These are phyloP conservation scores for Zizania palustris DNA, from an alignment of 202 grass and related monocot genomes.

Conservation along the genomic window DNA sequence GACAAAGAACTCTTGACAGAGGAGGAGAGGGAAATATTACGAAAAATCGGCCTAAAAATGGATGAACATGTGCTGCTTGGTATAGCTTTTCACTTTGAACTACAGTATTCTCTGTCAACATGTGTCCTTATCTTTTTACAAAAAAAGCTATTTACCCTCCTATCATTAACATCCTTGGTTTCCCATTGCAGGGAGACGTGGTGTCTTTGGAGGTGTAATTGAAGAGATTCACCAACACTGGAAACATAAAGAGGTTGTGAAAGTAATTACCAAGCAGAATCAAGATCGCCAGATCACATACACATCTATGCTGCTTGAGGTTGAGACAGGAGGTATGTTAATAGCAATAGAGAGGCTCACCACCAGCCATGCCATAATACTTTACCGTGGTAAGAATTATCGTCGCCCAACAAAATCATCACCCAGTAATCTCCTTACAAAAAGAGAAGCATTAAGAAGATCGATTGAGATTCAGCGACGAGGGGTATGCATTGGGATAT, in stretches of 20 bases:
- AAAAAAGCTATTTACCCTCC: conserved; percentile 12
- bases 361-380: conserved; percentile 76
- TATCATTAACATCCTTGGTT: conserved; percentile 15
- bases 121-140: neutral
- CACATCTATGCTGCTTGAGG: conserved; percentile 71
- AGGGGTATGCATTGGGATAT: conserved; percentile 50
- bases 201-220: conserved; percentile 83
- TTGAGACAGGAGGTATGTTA: conserved; percentile 70
- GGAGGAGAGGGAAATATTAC: conserved; percentile 71
- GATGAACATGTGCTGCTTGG: conserved; percentile 71
- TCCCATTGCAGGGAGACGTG: conserved; percentile 66
- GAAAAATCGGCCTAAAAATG: conserved; percentile 74
- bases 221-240: conserved; percentile 89
- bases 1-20: conserved; percentile 81
- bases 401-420: conserved; percentile 53
- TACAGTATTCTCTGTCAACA: conserved; percentile 4
- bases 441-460: conserved; percentile 82
- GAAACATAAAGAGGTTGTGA: conserved; percentile 92
- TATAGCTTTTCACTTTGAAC: conserved; percentile 31
- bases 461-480: conserved; percentile 79
- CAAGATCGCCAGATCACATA: conserved; percentile 52
- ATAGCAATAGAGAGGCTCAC: conserved; percentile 67
- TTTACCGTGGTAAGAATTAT: conserved; percentile 94
- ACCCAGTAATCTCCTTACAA: conserved; percentile 63
- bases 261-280: conserved; percentile 84